A percentile compares a stretch with the other conserved stretches of the same genome.
phyloP scores from a whole-genome alignment of 2,329 filamentous ascomycete genomes.

The Paracamarosporium sp. region DNA sequence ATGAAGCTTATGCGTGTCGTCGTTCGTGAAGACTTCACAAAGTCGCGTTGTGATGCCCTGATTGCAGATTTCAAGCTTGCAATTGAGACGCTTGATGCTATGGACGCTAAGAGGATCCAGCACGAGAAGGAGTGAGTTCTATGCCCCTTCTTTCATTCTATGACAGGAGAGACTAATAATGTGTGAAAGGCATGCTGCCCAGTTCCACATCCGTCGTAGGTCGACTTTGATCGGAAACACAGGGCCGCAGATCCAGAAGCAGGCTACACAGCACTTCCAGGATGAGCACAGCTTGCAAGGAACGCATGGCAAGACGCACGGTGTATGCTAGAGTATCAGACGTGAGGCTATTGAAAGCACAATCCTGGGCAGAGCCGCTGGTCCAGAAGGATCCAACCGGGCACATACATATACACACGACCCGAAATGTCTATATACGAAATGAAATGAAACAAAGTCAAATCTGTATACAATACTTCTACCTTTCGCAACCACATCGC shows the following conservation, averaged over 20 bases:
- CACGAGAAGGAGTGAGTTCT: slow-evolving; percentile 70
- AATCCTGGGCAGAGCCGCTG: background rate
- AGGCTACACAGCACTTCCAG: slow-evolving; percentile 57
- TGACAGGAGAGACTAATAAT: slow-evolving; percentile 16
- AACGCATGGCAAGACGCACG: slow-evolving; percentile 89
- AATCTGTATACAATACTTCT: background rate
- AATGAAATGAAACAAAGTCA: background rate
- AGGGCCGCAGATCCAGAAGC: slow-evolving; percentile 35
- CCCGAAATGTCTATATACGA: background rate
- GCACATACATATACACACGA: background rate
- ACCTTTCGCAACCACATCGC: background rate
- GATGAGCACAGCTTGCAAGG: slow-evolving; percentile 90
- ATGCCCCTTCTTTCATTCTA: background rate
- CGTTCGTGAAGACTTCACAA: slow-evolving; percentile 89
- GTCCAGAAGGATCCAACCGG: background rate
- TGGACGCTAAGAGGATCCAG: slow-evolving; percentile 75
- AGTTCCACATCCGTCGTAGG: slow-evolving; percentile 28
- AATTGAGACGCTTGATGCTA: slow-evolving; percentile 71
- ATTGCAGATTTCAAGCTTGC: slow-evolving; percentile 81
- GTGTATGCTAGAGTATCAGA: slow-evolving; percentile 68
- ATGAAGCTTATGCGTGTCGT: slow-evolving; percentile 94
- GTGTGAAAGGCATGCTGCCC: slow-evolving; percentile 25
- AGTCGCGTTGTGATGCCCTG: slow-evolving; percentile 79
- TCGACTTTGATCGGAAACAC: slow-evolving; percentile 27
- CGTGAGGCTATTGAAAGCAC: background rate